These are phyloP conservation scores for Lagenidium giganteum DNA, from an alignment of 352 stramenopile species.

Conservation along the genomic window DNA sequence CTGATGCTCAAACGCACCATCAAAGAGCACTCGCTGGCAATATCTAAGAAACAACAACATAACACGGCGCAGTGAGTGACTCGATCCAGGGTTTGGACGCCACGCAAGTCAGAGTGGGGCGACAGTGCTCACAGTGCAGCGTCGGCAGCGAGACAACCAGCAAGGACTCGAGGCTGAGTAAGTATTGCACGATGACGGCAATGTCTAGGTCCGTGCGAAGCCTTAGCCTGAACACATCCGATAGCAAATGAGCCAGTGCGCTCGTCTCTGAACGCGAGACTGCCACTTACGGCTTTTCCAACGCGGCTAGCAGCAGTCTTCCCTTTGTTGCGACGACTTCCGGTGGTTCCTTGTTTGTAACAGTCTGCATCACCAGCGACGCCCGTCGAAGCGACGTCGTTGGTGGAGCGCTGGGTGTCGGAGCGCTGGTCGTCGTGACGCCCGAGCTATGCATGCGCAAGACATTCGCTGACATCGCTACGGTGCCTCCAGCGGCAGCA, in stretches of 20 bases:
- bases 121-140: slow-evolving; percentile 46
- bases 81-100: no score
- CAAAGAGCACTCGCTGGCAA: slow-evolving; percentile 50
- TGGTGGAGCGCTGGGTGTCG: not conserved
- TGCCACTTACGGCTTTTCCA: slow-evolving; percentile 38
- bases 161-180: slow-evolving; percentile 37
- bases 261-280: not conserved
- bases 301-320: slow-evolving; percentile 33
- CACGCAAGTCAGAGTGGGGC: no score
- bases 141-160: slow-evolving; percentile 25
- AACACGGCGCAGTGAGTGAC: not conserved
- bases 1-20: no score
- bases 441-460: slow-evolving; percentile 1
- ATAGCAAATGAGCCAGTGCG: not conserved
- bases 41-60: slow-evolving; percentile 21
- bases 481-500: no score
- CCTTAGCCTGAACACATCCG: slow-evolving; percentile 19
- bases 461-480: no score
- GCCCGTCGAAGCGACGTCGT: not conserved
- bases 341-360: slow-evolving; percentile 8
- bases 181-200: slow-evolving; percentile 41
- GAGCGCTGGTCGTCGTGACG: not conserved
- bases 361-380: slow-evolving; percentile 1
- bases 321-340: slow-evolving; percentile 20
- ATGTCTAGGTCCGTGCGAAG: slow-evolving; percentile 59